A percentile compares a stretch with the other conserved stretches of the same genome.
These are phyloP conservation scores for Tricholoma sp. DNA, from an alignment of 768 basidiomycete species.

Conservation along the genomic window DNA sequence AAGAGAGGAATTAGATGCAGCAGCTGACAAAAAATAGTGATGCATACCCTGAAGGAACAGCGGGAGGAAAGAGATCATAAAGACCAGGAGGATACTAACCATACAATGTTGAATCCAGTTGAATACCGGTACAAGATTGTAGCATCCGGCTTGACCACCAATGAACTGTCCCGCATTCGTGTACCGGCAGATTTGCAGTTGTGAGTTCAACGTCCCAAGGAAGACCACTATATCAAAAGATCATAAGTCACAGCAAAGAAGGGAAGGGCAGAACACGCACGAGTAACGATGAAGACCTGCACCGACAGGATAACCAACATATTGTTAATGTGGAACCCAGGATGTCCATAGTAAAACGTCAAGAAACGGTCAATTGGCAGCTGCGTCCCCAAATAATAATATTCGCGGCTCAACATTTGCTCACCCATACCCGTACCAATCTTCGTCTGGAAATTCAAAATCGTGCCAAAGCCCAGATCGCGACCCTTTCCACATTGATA, in stretches of 20 bases:
- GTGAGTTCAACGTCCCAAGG: conserved; percentile 86
- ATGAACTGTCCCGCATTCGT: conserved; percentile 65
- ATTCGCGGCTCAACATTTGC: conserved; percentile 98
- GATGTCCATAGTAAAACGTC: conserved; percentile 99
- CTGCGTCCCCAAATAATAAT: conserved; percentile 98
- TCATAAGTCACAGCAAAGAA: conserved; percentile 1
- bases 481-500: conserved; percentile 99
- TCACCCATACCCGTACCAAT: conserved; percentile 99
- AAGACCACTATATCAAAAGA: conserved; percentile 67
- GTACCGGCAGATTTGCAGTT: conserved; percentile 78
- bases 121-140: conserved; percentile 90
- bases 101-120: conserved; percentile 96
- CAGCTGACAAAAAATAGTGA: not conserved
- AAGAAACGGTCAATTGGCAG: conserved; percentile 97
- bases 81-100: conserved; percentile 97
- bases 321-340: conserved; percentile 99
- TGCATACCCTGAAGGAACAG: conserved; percentile 87
- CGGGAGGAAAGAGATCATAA: conserved; percentile 94
- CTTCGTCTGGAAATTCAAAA: conserved; percentile 99
- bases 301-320: conserved; percentile 98
- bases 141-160: conserved; percentile 82
- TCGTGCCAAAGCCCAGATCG: conserved; percentile 98
- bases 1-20: conserved; percentile 8
- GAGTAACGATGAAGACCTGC: conserved; percentile 89
- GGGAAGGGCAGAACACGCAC: conserved; percentile 40